A percentile compares a stretch with the other conserved stretches of the same genome.
Evolutionary conservation across 2,329 filamentous ascomycete genomes (phyloP).

Genomic region (Chaetomium olivaceum): DNA sequence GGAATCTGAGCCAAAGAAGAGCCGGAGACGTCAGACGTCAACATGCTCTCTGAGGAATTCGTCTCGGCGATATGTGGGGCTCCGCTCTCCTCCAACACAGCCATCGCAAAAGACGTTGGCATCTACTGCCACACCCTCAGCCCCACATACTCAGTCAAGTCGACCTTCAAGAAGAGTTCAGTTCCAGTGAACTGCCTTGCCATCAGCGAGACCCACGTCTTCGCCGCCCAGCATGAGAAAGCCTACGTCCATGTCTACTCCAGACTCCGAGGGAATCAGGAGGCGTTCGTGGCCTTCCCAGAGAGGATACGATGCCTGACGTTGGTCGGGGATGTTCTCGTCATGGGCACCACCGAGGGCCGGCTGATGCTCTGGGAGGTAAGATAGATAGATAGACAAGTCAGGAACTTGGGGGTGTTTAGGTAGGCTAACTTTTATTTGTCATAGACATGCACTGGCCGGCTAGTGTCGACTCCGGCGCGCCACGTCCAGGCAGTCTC

Average conservation of each 20-base stretch:
- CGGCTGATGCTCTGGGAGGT: slow-evolving; percentile 93
- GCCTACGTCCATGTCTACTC: slow-evolving; percentile 92
- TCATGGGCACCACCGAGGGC: slow-evolving; percentile 81
- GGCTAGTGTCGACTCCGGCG: slow-evolving; percentile 72
- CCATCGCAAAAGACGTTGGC: slow-evolving; percentile 74
- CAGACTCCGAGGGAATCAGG: slow-evolving; percentile 78
- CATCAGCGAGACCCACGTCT: slow-evolving; percentile 78
- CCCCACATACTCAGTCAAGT: slow-evolving; percentile 71
- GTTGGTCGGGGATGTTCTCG: slow-evolving; percentile 69
- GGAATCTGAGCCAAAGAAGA: slow-evolving; percentile 8
- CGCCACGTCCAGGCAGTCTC: slow-evolving; percentile 81
- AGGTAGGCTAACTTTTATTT: slow-evolving; percentile 25
- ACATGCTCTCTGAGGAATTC: slow-evolving; percentile 62
- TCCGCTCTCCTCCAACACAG: slow-evolving; percentile 61
- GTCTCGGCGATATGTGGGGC: slow-evolving; percentile 60
- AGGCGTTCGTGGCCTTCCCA: slow-evolving; percentile 82
- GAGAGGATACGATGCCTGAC: slow-evolving; percentile 81
- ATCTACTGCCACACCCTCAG: slow-evolving; percentile 84
- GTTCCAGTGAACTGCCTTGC: slow-evolving; percentile 77
- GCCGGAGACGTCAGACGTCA: neutral
- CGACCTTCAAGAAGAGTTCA: slow-evolving; percentile 89
- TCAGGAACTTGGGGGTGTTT: neutral
- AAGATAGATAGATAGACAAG: slow-evolving; percentile 25
- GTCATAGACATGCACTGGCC: slow-evolving; percentile 68
- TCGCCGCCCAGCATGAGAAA: slow-evolving; percentile 88